Evolutionary conservation across 257 asterid genomes (phyloP).

Genomic region (Ocimum tenuiflorum): DNA sequence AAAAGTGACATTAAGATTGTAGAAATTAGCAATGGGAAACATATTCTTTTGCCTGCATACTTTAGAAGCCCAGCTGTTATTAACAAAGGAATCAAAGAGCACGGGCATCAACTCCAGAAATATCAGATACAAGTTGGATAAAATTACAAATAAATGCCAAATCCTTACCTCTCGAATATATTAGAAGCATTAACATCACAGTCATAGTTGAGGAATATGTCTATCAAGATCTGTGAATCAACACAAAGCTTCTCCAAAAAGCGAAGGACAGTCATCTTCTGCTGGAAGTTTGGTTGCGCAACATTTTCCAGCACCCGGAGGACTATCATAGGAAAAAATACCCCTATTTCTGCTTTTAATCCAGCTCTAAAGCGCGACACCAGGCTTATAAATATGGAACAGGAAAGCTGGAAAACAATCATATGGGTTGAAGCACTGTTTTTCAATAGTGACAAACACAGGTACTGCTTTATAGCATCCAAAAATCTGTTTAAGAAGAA

Average conservation of each 20-base stretch:
- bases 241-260: conserved; percentile 83
- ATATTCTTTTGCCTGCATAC: neutral
- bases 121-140: neutral
- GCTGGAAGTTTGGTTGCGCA: conserved; percentile 93
- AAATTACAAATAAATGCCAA: conserved; percentile 10
- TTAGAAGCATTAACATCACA: conserved; percentile 99
- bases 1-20: conserved; percentile 12
- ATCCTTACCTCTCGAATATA: conserved; percentile 85
- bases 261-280: conserved; percentile 94
- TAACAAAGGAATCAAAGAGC: conserved; percentile 12
- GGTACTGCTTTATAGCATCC: conserved; percentile 95
- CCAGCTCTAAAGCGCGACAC: conserved; percentile 98
- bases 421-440: conserved; percentile 93
- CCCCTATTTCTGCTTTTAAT: conserved; percentile 93
- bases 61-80: neutral
- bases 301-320: conserved; percentile 92
- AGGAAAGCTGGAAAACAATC: conserved; percentile 96
- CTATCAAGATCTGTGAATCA: conserved; percentile 94
- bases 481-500: conserved; percentile 60
- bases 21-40: neutral
- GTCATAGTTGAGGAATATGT: conserved; percentile 95
- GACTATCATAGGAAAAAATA: conserved; percentile 96
- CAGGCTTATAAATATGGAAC: conserved; percentile 90
- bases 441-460: conserved; percentile 90
- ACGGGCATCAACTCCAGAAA: conserved; percentile 17